These are phyloP conservation scores for Eucalyptus sp. DNA, from an alignment of 345 rosid genomes.

Conservation along the genomic window DNA sequence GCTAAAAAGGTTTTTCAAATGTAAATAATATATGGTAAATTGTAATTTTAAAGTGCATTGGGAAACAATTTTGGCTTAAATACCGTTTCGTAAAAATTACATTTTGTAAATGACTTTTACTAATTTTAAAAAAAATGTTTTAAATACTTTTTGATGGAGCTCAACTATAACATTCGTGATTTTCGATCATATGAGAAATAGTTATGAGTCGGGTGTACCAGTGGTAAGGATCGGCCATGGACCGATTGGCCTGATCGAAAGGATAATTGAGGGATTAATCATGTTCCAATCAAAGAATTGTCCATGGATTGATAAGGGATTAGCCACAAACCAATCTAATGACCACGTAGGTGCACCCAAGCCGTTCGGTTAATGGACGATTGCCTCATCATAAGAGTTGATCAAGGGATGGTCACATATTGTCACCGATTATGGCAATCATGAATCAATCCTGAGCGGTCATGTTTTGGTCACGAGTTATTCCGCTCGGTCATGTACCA, in stretches of 20 bases:
- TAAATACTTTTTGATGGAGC: too few relatives aligned
- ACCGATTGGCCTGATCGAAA: fast-evolving
- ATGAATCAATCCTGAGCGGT: fast-evolving
- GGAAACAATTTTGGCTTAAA: fast-evolving
- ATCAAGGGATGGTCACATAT: fast-evolving
- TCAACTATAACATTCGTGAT: too few relatives aligned
- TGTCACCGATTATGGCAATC: fast-evolving
- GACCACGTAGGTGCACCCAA: too few relatives aligned
- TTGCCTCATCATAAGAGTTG: too few relatives aligned
- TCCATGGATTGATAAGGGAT: fast-evolving
- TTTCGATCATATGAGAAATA: fast-evolving
- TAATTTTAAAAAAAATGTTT: fast-evolving
- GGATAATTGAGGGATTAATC: fast-evolving
- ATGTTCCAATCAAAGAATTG: too few relatives aligned
- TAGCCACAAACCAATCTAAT: fast-evolving
- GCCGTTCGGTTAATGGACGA: fast-evolving
- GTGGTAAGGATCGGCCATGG: too few relatives aligned
- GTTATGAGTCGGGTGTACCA: fast-evolving
- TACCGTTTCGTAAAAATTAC: fast-evolving
- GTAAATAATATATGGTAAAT: fast-evolving
- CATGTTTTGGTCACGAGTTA: too few relatives aligned
- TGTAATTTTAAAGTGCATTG: fast-evolving
- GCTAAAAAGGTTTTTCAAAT: too few relatives aligned
- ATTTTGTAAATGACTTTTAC: neutral
- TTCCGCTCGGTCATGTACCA: fast-evolving